A percentile compares a stretch with the other conserved stretches of the same genome.
Evolutionary conservation across 495 filamentous ascomycete species (phyloP).

Genomic region (Hypoxylon perforatum): DNA sequence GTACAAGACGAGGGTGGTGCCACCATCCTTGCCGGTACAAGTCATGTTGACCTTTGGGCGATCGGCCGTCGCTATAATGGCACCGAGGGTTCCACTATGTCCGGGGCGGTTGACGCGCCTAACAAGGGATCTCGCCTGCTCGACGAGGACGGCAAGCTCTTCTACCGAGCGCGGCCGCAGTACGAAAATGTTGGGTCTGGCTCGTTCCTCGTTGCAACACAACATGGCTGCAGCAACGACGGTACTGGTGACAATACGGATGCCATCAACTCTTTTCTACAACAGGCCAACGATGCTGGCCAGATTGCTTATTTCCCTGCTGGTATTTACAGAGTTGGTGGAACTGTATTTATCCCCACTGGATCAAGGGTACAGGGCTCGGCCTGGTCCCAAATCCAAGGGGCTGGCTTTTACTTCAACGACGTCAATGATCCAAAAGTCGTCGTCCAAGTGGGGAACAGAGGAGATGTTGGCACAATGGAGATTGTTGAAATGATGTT

Average conservation of each 20-base stretch:
- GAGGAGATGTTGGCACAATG: constrained; percentile 59
- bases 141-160: constrained; percentile 1
- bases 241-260: constrained; percentile 20
- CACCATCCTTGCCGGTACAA: constrained; percentile 61
- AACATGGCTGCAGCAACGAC: constrained; percentile 7
- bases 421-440: constrained; percentile 56
- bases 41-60: constrained; percentile 69
- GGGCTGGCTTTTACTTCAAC: constrained; percentile 53
- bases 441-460: constrained; percentile 62
- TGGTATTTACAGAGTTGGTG: constrained; percentile 48
- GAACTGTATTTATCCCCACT: constrained; percentile 57
- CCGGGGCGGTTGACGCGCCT: constrained; percentile 41
- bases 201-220: background rate
- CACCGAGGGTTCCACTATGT: constrained; percentile 42
- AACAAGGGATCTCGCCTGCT: no score
- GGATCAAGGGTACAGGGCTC: constrained; percentile 51
- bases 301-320: constrained; percentile 39
- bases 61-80: constrained; percentile 70
- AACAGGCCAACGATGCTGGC: background rate
- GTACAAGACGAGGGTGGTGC: constrained; percentile 56
- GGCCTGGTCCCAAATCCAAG: constrained; percentile 44
- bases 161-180: background rate
- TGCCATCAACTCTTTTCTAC: constrained; percentile 10
- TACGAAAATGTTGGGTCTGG: background rate
- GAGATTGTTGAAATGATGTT: constrained; percentile 63